A percentile compares a stretch with the other conserved stretches of the same genome.
Conservation (phyloP, 306 rosid genomes). For the Fragaria iinumae region DNA sequence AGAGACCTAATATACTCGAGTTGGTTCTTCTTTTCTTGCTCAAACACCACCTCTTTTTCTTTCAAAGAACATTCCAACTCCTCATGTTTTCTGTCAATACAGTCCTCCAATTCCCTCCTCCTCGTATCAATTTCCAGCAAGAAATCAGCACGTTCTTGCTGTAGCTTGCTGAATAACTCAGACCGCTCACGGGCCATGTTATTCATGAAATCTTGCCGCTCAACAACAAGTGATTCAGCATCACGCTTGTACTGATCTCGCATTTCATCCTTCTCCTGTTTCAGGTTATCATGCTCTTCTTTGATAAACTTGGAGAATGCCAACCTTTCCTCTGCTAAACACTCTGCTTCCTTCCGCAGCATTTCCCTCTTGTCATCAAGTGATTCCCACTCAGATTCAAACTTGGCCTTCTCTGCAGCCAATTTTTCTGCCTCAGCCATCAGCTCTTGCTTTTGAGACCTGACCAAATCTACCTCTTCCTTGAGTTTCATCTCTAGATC, state of each 20-base stretch:
- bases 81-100: constrained; percentile 83
- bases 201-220: constrained; percentile 84
- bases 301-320: constrained; percentile 60
- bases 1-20: constrained; percentile 56
- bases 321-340: constrained; percentile 63
- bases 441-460: constrained; percentile 75
- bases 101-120: constrained; percentile 67
- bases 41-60: constrained; percentile 67
- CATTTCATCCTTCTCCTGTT: constrained; percentile 65
- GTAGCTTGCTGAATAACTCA: constrained; percentile 85
- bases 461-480: constrained; percentile 83
- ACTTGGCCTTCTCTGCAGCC: constrained; percentile 80
- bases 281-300: constrained; percentile 72
- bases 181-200: constrained; percentile 78
- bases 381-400: constrained; percentile 94
- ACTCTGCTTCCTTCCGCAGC: constrained; percentile 61
- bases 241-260: constrained; percentile 61
- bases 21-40: constrained; percentile 73
- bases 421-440: constrained; percentile 70
- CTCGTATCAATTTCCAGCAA: constrained; percentile 74
- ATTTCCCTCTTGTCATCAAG: constrained; percentile 89
- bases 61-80: constrained; percentile 79
- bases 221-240: constrained; percentile 59
- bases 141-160: constrained; percentile 83
- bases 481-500: constrained; percentile 75